A percentile compares a stretch with the other conserved stretches of the same genome.
These are phyloP conservation scores for Daldinia loculata DNA, from an alignment of 495 filamentous ascomycete species.

Conservation along the genomic window DNA sequence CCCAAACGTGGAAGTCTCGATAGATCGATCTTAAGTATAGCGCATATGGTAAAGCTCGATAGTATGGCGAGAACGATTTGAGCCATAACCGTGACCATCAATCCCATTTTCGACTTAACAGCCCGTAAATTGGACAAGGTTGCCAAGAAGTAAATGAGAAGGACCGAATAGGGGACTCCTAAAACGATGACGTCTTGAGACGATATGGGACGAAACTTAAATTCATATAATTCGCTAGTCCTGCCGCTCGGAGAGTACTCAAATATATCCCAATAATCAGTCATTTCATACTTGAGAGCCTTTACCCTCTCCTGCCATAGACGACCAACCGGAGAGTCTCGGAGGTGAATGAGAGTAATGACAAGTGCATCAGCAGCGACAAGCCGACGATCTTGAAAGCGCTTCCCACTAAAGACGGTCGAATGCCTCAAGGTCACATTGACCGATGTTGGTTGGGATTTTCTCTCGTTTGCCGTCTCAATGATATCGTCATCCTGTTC, in stretches of 20 bases:
- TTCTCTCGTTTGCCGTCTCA: slow-evolving; percentile 68
- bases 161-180: slow-evolving; percentile 65
- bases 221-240: slow-evolving; percentile 71
- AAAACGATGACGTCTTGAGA: slow-evolving; percentile 66
- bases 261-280: slow-evolving; percentile 62
- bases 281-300: slow-evolving; percentile 54
- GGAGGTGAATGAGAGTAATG: slow-evolving; percentile 72
- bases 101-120: slow-evolving; percentile 71
- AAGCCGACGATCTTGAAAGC: slow-evolving; percentile 67
- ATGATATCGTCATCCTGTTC: slow-evolving; percentile 66
- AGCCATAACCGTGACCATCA: slow-evolving; percentile 69
- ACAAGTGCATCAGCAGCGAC: slow-evolving; percentile 76
- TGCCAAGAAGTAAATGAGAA: slow-evolving; percentile 64
- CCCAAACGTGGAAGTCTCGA: slow-evolving; percentile 67
- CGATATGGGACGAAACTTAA: slow-evolving; percentile 74
- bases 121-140: slow-evolving; percentile 69
- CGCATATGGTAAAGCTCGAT: slow-evolving; percentile 70
- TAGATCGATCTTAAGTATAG: slow-evolving; percentile 67
- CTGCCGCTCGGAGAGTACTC: slow-evolving; percentile 64
- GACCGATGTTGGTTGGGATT: slow-evolving; percentile 63
- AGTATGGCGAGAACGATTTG: slow-evolving; percentile 73
- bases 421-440: slow-evolving; percentile 76
- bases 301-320: slow-evolving; percentile 66
- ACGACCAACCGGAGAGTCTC: slow-evolving; percentile 63
- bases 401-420: slow-evolving; percentile 78